phyloP scores from a whole-genome alignment of 1,284 basidiomycete species.

The Ustilago esculenta region DNA sequence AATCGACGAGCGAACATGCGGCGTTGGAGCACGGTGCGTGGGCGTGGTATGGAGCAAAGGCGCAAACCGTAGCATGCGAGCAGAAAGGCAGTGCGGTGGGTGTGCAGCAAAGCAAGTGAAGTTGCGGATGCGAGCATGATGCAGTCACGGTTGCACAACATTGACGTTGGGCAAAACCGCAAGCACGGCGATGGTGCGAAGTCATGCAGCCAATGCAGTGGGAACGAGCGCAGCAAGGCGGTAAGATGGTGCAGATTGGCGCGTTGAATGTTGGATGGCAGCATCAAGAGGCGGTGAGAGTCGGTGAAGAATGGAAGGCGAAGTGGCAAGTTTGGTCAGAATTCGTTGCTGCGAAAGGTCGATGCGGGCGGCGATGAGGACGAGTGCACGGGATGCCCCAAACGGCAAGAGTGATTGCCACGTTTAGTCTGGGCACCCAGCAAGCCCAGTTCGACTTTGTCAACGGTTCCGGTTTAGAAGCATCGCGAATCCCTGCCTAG shows the following conservation, averaged over 20 bases:
- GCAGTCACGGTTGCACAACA: too few relatives aligned
- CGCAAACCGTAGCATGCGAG: not conserved
- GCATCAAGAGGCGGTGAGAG: slow-evolving; percentile 1
- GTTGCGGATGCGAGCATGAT: not conserved
- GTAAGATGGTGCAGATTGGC: not conserved
- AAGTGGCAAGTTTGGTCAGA: slow-evolving; percentile 35
- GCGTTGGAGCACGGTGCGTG: not conserved
- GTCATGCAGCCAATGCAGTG: not conserved
- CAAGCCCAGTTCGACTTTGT: too few relatives aligned
- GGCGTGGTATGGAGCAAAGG: not conserved
- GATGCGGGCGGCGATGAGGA: not conserved
- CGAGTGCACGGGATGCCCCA: not conserved
- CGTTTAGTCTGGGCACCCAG: not conserved
- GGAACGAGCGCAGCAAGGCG: not conserved
- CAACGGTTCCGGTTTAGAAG: not conserved
- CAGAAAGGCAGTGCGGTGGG: not conserved
- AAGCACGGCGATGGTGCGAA: too few relatives aligned
- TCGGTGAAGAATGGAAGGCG: slow-evolving; percentile 15
- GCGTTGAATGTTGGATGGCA: not conserved
- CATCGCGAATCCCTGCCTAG: slow-evolving; percentile 1
- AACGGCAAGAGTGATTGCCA: not conserved
- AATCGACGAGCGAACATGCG: not conserved
- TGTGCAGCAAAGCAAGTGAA: not conserved
- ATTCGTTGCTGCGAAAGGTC: slow-evolving; percentile 15
- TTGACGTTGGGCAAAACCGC: too few relatives aligned